Evolutionary conservation across 2,329 filamentous ascomycete genomes (phyloP), one percentile per base, ranked within the genome.

Genomic region (Pseudocercospora musae): DNA sequence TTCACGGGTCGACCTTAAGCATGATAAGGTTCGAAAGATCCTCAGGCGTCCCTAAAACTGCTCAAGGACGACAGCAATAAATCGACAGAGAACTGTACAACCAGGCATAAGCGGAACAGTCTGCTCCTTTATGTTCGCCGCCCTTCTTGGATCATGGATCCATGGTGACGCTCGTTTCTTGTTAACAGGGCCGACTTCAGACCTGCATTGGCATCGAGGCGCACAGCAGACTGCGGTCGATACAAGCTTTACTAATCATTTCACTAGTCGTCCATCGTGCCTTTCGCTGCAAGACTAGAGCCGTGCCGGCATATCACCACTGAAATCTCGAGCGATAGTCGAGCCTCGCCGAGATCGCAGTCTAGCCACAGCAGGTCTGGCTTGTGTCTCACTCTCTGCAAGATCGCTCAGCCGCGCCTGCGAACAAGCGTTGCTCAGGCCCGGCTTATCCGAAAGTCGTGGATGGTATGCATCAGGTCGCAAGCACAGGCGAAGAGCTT

Each of bases 11-110:
- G 52, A 40, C 52, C 52, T 54, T 40, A 54, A 40, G 9, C 31
- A 13, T 20, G 27, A 20, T 54, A 54, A 54, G 52, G 52, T 54
- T 62, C 29, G 33, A 42, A n/a, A 48, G 27, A 48, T 44, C 31
- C 49, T 37, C 25, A 27, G 18, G 25, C 25, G 15, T 40, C 37
- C 37, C 3, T 18, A 40, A 40, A 18, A n/a, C 37, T 18, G n/a
- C 37, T 40, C 37, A 40, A 3, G 37, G 37, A 40, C 37, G 18
- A 15, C 15, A 40, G 18, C 37, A n/a, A n/a, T n/a, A n/a, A n/a
- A 40, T 40, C 15, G 37, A 40, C 33, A 37, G 33, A 37, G 33
- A 37, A n/a, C 37, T 40, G 15, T 18, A 40, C 37, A 40, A n/a
- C 37, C 31, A 33, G 31, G 31, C 15, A 33, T 15, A 33, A 15